phyloP scores from a whole-genome alignment of 2,329 filamentous ascomycete species.

The Cucurbitaria berberidis region DNA sequence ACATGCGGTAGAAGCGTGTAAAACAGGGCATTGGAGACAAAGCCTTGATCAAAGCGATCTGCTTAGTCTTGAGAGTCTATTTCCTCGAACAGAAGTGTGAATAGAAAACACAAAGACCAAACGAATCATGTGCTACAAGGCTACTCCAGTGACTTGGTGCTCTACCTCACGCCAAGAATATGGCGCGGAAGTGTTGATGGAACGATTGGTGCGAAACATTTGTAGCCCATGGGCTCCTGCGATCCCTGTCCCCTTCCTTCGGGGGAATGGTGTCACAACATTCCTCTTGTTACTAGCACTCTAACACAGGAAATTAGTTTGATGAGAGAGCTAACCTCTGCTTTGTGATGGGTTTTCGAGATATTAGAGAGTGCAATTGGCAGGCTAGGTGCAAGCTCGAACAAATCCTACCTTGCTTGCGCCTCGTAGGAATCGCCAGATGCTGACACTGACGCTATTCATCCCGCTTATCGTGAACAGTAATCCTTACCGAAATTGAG shows the following conservation, averaged over 20 bases:
- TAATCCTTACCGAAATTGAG: slow-evolving; percentile 3
- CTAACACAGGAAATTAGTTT: neutral
- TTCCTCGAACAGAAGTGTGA: neutral
- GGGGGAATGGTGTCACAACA: slow-evolving; percentile 10
- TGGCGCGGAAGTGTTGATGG: slow-evolving; percentile 3
- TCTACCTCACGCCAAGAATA: slow-evolving; percentile 5
- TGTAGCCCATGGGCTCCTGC: neutral
- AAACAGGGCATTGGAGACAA: neutral
- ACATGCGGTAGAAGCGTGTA: neutral
- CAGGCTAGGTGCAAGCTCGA: too few relatives aligned
- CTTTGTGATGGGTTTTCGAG: neutral
- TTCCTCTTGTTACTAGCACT: neutral
- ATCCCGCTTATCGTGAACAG: neutral
- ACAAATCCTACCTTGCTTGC: too few relatives aligned
- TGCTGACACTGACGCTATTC: neutral
- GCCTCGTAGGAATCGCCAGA: too few relatives aligned
- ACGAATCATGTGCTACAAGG: neutral
- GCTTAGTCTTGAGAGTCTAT: neutral
- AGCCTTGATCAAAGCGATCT: neutral
- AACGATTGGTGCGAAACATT: slow-evolving; percentile 10
- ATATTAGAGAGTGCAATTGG: too few relatives aligned
- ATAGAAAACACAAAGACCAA: neutral
- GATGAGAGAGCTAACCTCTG: neutral
- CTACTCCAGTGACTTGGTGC: too few relatives aligned
- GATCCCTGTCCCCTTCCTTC: slow-evolving; percentile 4